Evolutionary conservation across 768 basidiomycete species (phyloP), one percentile per base, ranked within the genome.

Genomic region (Trametes gibbosa): DNA sequence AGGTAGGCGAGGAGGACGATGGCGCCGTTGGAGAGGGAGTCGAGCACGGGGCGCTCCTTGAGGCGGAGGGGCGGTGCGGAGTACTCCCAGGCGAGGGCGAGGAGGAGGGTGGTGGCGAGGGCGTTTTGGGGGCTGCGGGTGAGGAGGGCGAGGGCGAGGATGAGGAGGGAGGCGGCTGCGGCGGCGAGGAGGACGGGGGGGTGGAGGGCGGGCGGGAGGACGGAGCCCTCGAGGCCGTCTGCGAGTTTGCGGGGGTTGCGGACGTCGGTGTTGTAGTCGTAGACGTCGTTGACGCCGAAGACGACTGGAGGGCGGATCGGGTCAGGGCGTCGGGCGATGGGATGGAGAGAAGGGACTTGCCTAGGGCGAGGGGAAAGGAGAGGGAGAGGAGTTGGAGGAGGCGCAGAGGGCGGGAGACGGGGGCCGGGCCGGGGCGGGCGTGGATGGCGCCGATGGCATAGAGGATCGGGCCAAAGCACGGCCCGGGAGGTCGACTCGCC

Each of bases 251-350:
- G 59, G 7, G 59, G 53, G 40, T 60, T 60, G 41, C 19, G 47
- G 39, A 54, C 9, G 53, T 60, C 59, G 9, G 59, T 52, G 39
- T 13, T 32, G 47, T 54, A 53, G 46, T 60, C 59, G 41, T 54
- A 60, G 3, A 60, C 59, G 41, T 60, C 59, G 48, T 60, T 60
- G 0, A 60, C 53, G 25, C 59, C 59, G 16, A 60, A 60, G 1
- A 60, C 53, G 10, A 60, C 59, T 60, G 19, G 42, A 42, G 19
- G 1, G 13, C n/a, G 25, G 0, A 19, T 6, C 14, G 12, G n/a
- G 17, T 10, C 29, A 23, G 8, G 16, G 35, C 41, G 41, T 27
- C 8, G 14, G 6, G 3, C 32, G 5, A 16, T 17, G 21, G 35
- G 17, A 5, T 14, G 13, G 16, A 19, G 16, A 16, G 19, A 27